phyloP scores from a whole-genome alignment of 495 filamentous ascomycete genomes.

The Tuber umbilicatum region DNA sequence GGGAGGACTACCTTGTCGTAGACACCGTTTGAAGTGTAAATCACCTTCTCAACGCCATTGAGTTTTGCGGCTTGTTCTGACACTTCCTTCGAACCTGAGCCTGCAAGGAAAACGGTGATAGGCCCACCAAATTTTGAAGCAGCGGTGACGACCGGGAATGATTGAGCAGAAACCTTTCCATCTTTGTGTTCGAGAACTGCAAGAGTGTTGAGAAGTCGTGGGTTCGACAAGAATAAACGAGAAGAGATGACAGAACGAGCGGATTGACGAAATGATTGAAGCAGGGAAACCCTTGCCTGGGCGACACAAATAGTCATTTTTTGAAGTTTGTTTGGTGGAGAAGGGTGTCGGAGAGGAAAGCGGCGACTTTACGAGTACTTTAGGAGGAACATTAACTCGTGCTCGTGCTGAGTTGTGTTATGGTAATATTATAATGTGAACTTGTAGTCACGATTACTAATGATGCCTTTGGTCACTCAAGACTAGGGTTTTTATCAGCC shows the following conservation, averaged over 20 bases:
- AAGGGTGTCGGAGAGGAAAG: slow-evolving; percentile 6
- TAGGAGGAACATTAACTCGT: background rate
- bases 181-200: slow-evolving; percentile 90
- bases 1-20: slow-evolving; percentile 70
- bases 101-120: slow-evolving; percentile 80
- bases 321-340: background rate
- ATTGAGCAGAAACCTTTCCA: slow-evolving; percentile 74
- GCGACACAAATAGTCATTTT: slow-evolving; percentile 16
- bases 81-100: slow-evolving; percentile 68
- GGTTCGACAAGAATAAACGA: background rate
- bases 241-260: background rate
- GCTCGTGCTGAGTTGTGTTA: background rate
- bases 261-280: slow-evolving; percentile 13
- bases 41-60: slow-evolving; percentile 80
- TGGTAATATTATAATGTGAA: background rate
- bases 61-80: slow-evolving; percentile 85
- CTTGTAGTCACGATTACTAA: background rate
- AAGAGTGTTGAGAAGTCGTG: slow-evolving; percentile 67
- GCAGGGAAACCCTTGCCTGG: slow-evolving; percentile 1
- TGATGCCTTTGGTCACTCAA: background rate
- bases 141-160: slow-evolving; percentile 78
- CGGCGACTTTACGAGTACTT: background rate
- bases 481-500: background rate
- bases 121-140: slow-evolving; percentile 79
- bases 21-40: slow-evolving; percentile 76